Percentiles rank a stretch among this genome's conserved stretches.
Evolutionary conservation across 345 rosid genomes (phyloP).

Genomic region (Raphanus raphanistrum): DNA sequence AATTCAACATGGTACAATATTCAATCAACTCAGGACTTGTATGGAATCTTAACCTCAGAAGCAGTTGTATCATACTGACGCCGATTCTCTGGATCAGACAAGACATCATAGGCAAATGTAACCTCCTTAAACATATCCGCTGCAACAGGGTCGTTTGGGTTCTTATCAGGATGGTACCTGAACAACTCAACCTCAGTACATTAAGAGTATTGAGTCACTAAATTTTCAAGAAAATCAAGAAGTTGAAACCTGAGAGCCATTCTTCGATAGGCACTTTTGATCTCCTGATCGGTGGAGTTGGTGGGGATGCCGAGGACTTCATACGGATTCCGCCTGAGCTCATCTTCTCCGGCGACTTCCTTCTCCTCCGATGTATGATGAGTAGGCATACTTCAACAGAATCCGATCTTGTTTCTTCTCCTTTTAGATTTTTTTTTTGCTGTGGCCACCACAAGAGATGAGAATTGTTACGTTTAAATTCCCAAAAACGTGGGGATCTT

Average conservation of each 20-base stretch:
- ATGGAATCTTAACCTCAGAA: constrained; percentile 64
- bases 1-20: not conserved
- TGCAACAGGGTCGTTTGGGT: constrained; percentile 86
- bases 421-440: not conserved
- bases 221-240: not conserved
- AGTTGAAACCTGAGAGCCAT: constrained; percentile 82
- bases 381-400: constrained; percentile 44
- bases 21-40: too few relatives aligned
- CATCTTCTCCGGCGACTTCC: constrained; percentile 55
- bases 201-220: too few relatives aligned
- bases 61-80: constrained; percentile 81
- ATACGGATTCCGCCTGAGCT: constrained; percentile 75
- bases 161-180: constrained; percentile 99
- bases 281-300: constrained; percentile 85
- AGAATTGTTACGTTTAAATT: constrained; percentile 8
- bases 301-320: constrained; percentile 74
- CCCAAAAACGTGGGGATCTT: constrained; percentile 27
- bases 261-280: constrained; percentile 85
- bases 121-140: constrained; percentile 86
- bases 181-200: constrained; percentile 16
- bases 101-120: constrained; percentile 81
- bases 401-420: not conserved
- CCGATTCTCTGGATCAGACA: constrained; percentile 87
- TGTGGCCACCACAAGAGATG: not conserved
- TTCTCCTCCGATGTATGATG: constrained; percentile 56